These are phyloP conservation scores for Chamaecyparis obtusa DNA, from an alignment of 75 land plant species.

Conservation along the genomic window DNA sequence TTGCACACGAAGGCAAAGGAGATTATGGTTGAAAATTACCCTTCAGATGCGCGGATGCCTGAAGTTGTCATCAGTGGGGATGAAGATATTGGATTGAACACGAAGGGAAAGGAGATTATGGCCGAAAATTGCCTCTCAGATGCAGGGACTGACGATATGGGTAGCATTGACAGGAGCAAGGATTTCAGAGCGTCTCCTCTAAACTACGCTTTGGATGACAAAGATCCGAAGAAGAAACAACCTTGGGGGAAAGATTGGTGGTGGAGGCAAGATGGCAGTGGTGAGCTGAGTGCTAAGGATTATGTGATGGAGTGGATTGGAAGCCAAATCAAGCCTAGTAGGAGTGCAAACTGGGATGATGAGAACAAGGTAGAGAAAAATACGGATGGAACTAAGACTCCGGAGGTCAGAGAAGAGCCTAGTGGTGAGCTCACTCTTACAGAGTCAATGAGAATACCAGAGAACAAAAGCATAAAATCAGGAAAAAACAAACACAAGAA, in stretches of 20 bases:
- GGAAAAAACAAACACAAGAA: conserved; percentile 38
- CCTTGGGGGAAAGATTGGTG: conserved; percentile 74
- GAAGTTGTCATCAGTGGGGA: conserved; percentile 5
- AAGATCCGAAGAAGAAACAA: conserved; percentile 13
- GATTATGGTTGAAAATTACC: conserved; percentile 17
- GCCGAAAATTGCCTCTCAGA: conserved; percentile 26
- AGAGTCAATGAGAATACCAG: conserved; percentile 13
- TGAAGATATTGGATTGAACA: conserved; percentile 12
- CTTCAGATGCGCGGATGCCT: conserved; percentile 7
- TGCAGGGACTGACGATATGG: conserved; percentile 18
- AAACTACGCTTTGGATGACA: conserved; percentile 7
- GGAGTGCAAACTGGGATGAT: conserved; percentile 49
- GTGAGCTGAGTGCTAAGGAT: conserved; percentile 64
- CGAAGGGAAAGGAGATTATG: conserved; percentile 41
- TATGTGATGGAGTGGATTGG: conserved; percentile 91
- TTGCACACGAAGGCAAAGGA: conserved; percentile 30
- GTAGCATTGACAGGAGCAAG: conserved; percentile 34
- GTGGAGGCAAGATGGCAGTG: conserved; percentile 83
- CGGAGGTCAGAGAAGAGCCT: conserved; percentile 27
- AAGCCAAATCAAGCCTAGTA: conserved; percentile 52
- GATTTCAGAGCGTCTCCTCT: conserved; percentile 28
- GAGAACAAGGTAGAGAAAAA: conserved; percentile 22
- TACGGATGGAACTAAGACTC: conserved; percentile 16
- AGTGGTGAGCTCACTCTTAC: conserved; percentile 19
- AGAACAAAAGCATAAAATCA: conserved; percentile 10